phyloP scores from a whole-genome alignment of 768 basidiomycete genomes.

The Pluteus cervinus region DNA sequence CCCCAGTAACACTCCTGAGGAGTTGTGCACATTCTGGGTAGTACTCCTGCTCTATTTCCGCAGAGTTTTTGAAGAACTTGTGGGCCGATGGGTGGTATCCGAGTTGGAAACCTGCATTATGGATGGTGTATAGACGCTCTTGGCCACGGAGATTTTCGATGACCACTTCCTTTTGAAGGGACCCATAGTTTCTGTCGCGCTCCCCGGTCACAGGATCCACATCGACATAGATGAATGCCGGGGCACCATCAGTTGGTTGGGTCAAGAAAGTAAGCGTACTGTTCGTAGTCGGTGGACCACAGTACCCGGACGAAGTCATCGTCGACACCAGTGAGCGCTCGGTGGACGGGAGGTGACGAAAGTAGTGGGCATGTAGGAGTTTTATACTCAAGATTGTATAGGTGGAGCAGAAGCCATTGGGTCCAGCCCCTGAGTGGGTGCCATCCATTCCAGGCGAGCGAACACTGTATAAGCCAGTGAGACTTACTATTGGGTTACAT shows the following conservation, averaged over 20 bases:
- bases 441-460: too few species aligned
- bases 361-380: too few species aligned
- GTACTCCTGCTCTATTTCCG: conserved; percentile 43
- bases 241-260: background rate
- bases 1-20: conserved; percentile 52
- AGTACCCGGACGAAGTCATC: too few species aligned
- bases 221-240: background rate
- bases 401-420: too few species aligned
- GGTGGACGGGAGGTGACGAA: too few species aligned
- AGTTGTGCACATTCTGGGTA: conserved; percentile 52
- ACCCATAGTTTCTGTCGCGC: background rate
- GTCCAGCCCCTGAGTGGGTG: too few species aligned
- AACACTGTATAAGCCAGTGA: too few species aligned
- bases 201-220: background rate
- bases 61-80: conserved; percentile 38
- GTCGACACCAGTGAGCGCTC: too few species aligned
- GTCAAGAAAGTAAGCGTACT: too few species aligned
- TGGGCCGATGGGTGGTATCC: conserved; percentile 26
- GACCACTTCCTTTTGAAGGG: background rate
- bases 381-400: too few species aligned
- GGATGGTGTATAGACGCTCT: conserved; percentile 33
- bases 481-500: too few species aligned
- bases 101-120: conserved; percentile 45
- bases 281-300: too few species aligned
- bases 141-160: background rate